Evolutionary conservation across 306 rosid species (phyloP).

Genomic region (Sicyos edulis): DNA sequence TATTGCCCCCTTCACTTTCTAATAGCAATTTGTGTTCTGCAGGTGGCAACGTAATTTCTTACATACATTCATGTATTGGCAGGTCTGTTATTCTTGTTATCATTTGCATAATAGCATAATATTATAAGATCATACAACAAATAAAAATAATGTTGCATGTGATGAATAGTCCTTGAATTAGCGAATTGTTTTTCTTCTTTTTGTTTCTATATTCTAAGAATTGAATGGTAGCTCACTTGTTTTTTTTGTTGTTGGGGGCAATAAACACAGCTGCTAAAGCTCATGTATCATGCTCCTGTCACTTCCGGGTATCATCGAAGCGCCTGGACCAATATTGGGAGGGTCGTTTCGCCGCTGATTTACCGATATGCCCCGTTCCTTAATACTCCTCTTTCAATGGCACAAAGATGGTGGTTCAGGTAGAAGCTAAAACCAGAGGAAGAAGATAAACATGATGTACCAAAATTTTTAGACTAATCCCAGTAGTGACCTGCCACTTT

Average conservation of each 20-base stretch:
- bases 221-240: not conserved
- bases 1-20: slow-evolving; percentile 1
- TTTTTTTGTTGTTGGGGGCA: not conserved
- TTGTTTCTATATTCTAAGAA: not conserved
- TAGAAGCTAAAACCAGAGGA: slow-evolving; percentile 32
- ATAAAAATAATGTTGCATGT: too few relatives aligned
- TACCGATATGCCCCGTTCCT: slow-evolving; percentile 60
- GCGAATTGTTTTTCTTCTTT: not conserved
- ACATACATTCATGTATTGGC: slow-evolving; percentile 92
- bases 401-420: slow-evolving; percentile 93
- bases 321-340: slow-evolving; percentile 75
- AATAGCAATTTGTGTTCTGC: slow-evolving; percentile 21
- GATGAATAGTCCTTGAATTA: too few relatives aligned
- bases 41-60: slow-evolving; percentile 90
- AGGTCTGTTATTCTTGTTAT: slow-evolving; percentile 42
- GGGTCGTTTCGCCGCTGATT: slow-evolving; percentile 48
- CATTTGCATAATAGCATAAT: not conserved
- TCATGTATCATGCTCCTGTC: slow-evolving; percentile 86
- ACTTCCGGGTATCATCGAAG: slow-evolving; percentile 76
- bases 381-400: slow-evolving; percentile 60
- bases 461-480: slow-evolving; percentile 11
- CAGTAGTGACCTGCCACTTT: slow-evolving; percentile 15
- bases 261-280: slow-evolving; percentile 72
- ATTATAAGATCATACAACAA: too few relatives aligned
- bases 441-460: slow-evolving; percentile 6